Base-by-base conservation (phyloP, 2,329 filamentous ascomycete genomes). In the Penicillium sclerotigenum region DNA sequence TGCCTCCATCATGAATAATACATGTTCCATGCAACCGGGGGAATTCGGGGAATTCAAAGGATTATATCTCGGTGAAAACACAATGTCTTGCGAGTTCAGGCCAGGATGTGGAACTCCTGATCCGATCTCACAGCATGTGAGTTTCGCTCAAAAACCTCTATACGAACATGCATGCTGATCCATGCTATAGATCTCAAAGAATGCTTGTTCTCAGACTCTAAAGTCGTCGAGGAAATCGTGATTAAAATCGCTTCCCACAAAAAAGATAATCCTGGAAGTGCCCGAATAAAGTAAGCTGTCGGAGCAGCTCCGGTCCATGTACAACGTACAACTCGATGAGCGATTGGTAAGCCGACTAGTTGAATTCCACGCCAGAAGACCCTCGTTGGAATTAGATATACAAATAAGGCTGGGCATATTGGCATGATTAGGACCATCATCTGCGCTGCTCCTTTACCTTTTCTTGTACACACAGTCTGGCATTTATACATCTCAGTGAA, bases 1-100 rank as follows among this genome's bases (percentile, higher is more conserved):
- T n/a, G 7, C 45, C 56, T 16, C 60, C 54, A 5, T 52, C 58
- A 16, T 63, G 52, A 61, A 13, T 11, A 20, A 16, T 9, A 10
- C 20, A n/a, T 13, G 13, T 24, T 4, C 20, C 14, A 24, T 18
- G 9, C 43, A 24, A 8, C 14, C 2, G 29, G 20, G 29, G 8
- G 29, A 8, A 8, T 11, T 47, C 7, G 29, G 8, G 29, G 13
- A 8, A n/a, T 47, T 10, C 3, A n/a, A 11, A 26, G 18, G 20
- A 28, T 24, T 26, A 5, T 28, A 16, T 28, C 7, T 33, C 4
- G 16, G 24, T 29, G 26, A 16, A 31, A 29, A 24, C n/a, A 49
- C n/a, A 28, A 41, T n/a, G 36, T 7, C 24, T 40, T 40, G 8
- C n/a, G 33, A 28, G 29, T n/a, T n/a, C 29, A 24, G 24, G 24